These are phyloP conservation scores for Leptographium wingfieldii DNA, from an alignment of 2,329 filamentous ascomycete genomes.

Conservation along the genomic window DNA sequence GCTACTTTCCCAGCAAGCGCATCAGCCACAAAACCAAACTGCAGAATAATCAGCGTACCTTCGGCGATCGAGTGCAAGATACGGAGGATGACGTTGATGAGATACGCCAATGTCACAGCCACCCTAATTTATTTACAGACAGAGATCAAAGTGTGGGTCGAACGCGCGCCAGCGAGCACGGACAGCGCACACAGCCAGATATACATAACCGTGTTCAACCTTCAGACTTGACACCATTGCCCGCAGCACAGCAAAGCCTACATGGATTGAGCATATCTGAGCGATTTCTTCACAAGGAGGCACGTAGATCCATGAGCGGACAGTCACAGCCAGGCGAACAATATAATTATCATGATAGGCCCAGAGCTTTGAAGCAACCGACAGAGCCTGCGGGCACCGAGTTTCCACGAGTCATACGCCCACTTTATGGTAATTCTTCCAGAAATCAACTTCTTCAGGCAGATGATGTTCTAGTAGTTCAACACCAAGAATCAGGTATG, in stretches of 20 bases:
- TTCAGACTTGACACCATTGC: background rate
- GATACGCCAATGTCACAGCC: background rate
- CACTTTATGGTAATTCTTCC: background rate
- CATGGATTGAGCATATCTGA: background rate
- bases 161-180: background rate
- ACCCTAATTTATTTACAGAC: background rate
- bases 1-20: background rate
- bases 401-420: background rate
- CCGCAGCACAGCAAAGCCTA: background rate
- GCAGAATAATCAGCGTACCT: background rate
- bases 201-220: background rate
- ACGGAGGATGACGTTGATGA: background rate
- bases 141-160: no score
- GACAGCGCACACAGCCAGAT: background rate
- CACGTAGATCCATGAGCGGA: no score
- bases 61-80: background rate
- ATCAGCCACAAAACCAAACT: no score
- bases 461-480: background rate
- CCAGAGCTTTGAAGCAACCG: background rate
- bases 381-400: background rate
- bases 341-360: background rate
- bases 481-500: background rate
- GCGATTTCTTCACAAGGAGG: background rate
- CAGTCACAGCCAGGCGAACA: background rate
- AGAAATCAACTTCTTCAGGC: background rate